Evolutionary conservation across 768 basidiomycete genomes (phyloP).

Genomic region (Boletellus ananiceps): DNA sequence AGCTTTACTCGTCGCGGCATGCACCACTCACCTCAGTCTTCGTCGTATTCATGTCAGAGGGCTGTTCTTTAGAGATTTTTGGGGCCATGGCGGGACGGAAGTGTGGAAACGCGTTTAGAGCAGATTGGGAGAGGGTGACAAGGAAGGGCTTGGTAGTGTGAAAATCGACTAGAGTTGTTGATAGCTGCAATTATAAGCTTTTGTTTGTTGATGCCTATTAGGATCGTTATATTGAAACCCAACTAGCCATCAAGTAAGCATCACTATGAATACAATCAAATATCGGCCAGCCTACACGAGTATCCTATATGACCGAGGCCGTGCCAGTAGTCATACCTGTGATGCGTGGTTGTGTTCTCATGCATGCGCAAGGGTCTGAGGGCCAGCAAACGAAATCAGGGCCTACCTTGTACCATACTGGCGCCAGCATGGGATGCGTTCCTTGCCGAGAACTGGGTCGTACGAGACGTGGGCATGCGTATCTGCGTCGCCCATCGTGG

Average conservation of each 20-base stretch:
- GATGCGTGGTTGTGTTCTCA: not conserved
- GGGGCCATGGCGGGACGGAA: conserved; percentile 20
- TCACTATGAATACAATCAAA: conserved; percentile 16
- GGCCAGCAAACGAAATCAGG: not conserved
- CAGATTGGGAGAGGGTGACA: conserved; percentile 27
- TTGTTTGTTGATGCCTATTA: conserved; percentile 38
- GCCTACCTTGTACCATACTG: conserved; percentile 1
- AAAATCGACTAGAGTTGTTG: conserved; percentile 38
- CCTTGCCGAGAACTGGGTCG: not conserved
- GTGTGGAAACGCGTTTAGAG: conserved; percentile 25
- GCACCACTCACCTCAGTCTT: conserved; percentile 29
- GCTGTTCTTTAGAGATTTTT: conserved; percentile 22
- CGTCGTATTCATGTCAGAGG: conserved; percentile 23
- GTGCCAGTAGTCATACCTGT: conserved; percentile 9
- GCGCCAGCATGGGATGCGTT: not conserved
- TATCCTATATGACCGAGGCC: conserved; percentile 9
- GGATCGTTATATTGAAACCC: conserved; percentile 35
- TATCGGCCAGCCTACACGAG: conserved; percentile 8
- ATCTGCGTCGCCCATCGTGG: not conserved
- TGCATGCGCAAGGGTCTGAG: not conserved
- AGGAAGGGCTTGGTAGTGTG: conserved; percentile 37
- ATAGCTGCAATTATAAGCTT: conserved; percentile 37
- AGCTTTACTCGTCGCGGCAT: conserved; percentile 6
- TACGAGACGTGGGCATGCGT: not conserved
- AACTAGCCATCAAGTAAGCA: conserved; percentile 35